These are phyloP conservation scores for Aspergillus unguis DNA, from an alignment of 2,329 filamentous ascomycete genomes.

Conservation along the genomic window DNA sequence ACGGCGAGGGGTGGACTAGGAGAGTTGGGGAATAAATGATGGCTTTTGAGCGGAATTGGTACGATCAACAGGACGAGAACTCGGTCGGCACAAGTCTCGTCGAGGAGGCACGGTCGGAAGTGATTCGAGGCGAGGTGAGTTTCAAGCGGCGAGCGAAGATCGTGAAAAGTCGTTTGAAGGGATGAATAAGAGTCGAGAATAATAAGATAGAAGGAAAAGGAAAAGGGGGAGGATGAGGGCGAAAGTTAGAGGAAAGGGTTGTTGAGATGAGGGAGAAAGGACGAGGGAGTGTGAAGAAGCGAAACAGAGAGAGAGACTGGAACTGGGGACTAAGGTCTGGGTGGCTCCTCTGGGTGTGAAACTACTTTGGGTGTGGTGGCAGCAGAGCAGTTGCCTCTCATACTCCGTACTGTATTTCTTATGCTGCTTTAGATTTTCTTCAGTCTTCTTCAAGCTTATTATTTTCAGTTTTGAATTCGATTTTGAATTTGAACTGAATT, in stretches of 20 bases:
- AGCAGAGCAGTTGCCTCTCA: neutral
- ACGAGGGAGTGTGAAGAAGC: slow-evolving; percentile 14
- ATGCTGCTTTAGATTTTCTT: too few species aligned
- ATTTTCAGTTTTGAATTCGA: too few species aligned
- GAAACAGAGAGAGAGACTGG: slow-evolving; percentile 11
- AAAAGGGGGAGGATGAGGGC: neutral
- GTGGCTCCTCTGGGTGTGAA: slow-evolving; percentile 17
- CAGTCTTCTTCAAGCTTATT: too few species aligned
- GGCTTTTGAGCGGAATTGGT: slow-evolving; percentile 1
- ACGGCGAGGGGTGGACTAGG: neutral
- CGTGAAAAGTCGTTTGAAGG: neutral
- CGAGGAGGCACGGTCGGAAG: neutral
- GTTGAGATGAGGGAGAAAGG: slow-evolving; percentile 12
- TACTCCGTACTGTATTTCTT: neutral
- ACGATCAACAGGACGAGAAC: slow-evolving; percentile 2
- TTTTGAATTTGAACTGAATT: neutral
- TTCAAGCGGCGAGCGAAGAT: neutral
- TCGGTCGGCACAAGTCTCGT: neutral
- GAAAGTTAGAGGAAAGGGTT: neutral
- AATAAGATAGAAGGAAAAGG: neutral
- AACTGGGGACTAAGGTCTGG: neutral
- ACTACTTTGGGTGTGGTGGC: slow-evolving; percentile 10
- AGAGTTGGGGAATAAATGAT: slow-evolving; percentile 8
- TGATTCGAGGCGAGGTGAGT: neutral
- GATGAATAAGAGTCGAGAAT: slow-evolving; percentile 9